Evolutionary conservation across 2,329 filamentous ascomycete genomes (phyloP).

Genomic region (Dothideomycetidae sp.): DNA sequence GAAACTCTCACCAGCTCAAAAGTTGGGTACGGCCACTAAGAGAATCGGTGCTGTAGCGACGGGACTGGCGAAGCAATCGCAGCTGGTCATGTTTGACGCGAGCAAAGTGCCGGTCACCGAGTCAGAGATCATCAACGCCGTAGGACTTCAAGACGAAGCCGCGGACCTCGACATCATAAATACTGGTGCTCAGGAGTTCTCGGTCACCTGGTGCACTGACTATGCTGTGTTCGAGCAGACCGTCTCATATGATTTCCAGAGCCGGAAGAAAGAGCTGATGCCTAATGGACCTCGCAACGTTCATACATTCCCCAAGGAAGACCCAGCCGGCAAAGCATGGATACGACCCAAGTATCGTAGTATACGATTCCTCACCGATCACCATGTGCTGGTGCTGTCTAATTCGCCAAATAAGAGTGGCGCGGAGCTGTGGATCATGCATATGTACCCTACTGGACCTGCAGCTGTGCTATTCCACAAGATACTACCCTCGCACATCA

Average conservation of each 20-base stretch:
- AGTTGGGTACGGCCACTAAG: constrained; percentile 36
- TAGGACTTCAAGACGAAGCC: constrained; percentile 41
- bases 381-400: constrained; percentile 38
- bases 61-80: constrained; percentile 54
- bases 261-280: constrained; percentile 24
- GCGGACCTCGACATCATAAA: constrained; percentile 59
- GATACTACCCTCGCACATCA: constrained; percentile 52
- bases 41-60: constrained; percentile 68
- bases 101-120: constrained; percentile 38
- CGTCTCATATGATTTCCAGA: constrained; percentile 36
- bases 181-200: constrained; percentile 44
- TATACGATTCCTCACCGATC: constrained; percentile 41
- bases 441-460: constrained; percentile 46
- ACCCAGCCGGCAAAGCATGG: constrained; percentile 16
- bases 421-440: constrained; percentile 40
- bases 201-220: constrained; percentile 66
- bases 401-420: constrained; percentile 42
- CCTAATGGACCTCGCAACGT: constrained; percentile 31
- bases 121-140: constrained; percentile 40
- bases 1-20: constrained; percentile 41
- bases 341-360: constrained; percentile 39
- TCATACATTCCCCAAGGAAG: constrained; percentile 27
- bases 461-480: constrained; percentile 37
- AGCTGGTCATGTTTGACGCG: constrained; percentile 69
- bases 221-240: constrained; percentile 57